These are phyloP conservation scores for Penicillium hesseltinei DNA, from an alignment of 2,329 filamentous ascomycete genomes.

Conservation along the genomic window DNA sequence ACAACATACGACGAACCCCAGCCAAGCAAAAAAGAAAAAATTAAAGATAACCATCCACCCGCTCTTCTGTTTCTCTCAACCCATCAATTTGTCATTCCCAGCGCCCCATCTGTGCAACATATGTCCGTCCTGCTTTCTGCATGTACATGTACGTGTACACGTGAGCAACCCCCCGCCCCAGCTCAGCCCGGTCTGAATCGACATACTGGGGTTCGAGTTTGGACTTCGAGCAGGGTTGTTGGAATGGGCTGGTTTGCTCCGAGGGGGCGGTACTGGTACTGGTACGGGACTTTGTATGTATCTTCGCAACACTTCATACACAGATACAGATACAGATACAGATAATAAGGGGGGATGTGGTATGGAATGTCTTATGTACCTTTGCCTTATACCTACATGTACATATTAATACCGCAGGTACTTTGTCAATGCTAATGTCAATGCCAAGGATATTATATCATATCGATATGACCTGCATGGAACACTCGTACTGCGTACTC, in stretches of 20 bases:
- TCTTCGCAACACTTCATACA: too few species aligned
- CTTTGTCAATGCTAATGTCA: neutral
- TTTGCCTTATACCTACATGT: neutral
- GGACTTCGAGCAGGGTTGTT: neutral
- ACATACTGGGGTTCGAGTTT: neutral
- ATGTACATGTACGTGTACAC: slow-evolving; percentile 1
- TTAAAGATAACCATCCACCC: too few species aligned
- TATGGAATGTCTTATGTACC: neutral
- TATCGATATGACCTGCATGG: neutral
- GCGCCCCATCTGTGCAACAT: neutral
- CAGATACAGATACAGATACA: too few species aligned
- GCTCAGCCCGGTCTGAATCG: neutral
- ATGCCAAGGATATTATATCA: neutral
- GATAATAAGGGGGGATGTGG: too few species aligned
- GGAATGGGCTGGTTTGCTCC: neutral
- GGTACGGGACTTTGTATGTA: too few species aligned
- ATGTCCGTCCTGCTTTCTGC: neutral
- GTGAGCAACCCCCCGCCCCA: neutral
- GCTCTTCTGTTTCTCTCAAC: neutral
- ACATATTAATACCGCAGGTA: neutral
- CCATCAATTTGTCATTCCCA: neutral
- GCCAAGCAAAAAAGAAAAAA: neutral
- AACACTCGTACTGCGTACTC: neutral
- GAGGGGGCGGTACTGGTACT: neutral
- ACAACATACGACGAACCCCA: neutral